Percentiles rank a stretch among this genome's conserved stretches.
Evolutionary conservation across 768 basidiomycete species (phyloP).

Genomic region (Boletus vinaceobasis): DNA sequence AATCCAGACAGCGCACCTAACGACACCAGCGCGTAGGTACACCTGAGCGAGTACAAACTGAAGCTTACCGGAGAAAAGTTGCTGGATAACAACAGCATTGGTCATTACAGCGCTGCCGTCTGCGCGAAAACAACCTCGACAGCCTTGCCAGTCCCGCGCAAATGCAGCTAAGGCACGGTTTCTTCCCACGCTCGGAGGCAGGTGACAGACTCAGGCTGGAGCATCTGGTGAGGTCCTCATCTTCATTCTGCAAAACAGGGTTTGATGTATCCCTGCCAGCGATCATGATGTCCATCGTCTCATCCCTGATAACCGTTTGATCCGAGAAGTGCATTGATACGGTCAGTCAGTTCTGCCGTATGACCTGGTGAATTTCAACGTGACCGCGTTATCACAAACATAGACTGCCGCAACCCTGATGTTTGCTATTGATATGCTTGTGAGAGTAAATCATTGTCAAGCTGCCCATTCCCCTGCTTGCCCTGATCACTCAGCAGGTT

Average conservation of each 20-base stretch:
- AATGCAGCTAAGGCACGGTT: too few species aligned
- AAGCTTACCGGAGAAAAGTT: constrained; percentile 28
- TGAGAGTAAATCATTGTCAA: constrained; percentile 54
- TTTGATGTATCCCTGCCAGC: not conserved
- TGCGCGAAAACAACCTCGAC: not conserved
- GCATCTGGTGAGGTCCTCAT: constrained; percentile 48
- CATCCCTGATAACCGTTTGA: too few species aligned
- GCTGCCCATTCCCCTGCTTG: not conserved
- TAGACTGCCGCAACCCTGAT: constrained; percentile 36
- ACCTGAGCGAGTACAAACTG: not conserved
- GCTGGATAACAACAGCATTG: constrained; percentile 24
- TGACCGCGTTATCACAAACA: not conserved
- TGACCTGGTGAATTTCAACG: not conserved
- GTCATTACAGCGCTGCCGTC: constrained; percentile 16
- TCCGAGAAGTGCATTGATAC: constrained; percentile 47
- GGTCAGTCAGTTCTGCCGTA: constrained; percentile 14
- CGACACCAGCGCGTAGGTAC: not conserved
- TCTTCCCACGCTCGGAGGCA: too few species aligned
- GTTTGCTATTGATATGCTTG: constrained; percentile 42
- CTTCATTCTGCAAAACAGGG: not conserved
- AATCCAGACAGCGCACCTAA: constrained; percentile 78
- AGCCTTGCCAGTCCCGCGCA: too few species aligned
- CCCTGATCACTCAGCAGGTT: constrained; percentile 1
- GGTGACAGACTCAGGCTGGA: too few species aligned
- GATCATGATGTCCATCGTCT: too few species aligned